These are phyloP conservation scores for Irpex sp. DNA, from an alignment of 1,284 basidiomycete genomes.

Conservation along the genomic window DNA sequence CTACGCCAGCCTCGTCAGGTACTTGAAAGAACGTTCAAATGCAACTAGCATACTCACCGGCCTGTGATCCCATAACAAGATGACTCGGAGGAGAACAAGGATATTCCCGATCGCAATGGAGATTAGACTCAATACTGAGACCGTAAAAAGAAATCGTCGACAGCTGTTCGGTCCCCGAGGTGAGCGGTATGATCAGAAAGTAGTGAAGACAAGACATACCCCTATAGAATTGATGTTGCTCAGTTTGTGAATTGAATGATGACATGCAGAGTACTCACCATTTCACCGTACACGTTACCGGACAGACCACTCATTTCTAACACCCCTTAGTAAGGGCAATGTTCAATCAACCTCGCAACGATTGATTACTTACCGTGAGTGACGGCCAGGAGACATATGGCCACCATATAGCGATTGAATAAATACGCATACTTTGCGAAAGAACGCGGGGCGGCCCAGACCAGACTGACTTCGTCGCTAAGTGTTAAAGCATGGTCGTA, in stretches of 20 bases:
- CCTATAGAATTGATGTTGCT: neutral
- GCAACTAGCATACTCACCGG: slow-evolving; percentile 17
- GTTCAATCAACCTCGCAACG: neutral
- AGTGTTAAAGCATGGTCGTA: slow-evolving; percentile 18
- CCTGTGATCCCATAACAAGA: slow-evolving; percentile 28
- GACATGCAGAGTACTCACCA: slow-evolving; percentile 14
- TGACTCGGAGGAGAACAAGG: slow-evolving; percentile 27
- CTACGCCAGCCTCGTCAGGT: slow-evolving; percentile 10
- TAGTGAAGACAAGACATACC: neutral
- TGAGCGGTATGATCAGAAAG: neutral
- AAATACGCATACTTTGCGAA: slow-evolving; percentile 18
- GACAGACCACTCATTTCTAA: slow-evolving; percentile 27
- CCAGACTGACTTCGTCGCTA: slow-evolving; percentile 14
- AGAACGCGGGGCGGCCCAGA: slow-evolving; percentile 14
- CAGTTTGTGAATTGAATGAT: neutral
- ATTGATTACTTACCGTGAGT: slow-evolving; percentile 10
- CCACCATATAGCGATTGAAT: slow-evolving; percentile 16
- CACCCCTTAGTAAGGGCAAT: neutral
- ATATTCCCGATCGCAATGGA: slow-evolving; percentile 28
- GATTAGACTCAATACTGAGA: slow-evolving; percentile 22
- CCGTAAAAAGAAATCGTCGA: slow-evolving; percentile 22
- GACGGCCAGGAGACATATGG: slow-evolving; percentile 7
- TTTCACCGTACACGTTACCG: slow-evolving; percentile 17
- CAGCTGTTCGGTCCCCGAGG: slow-evolving; percentile 16
- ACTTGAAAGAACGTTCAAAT: neutral